Evolutionary conservation across 139 green algal species (phyloP), one percentile per base, ranked within the genome.

Genomic region (Spirogloea muscicola): DNA sequence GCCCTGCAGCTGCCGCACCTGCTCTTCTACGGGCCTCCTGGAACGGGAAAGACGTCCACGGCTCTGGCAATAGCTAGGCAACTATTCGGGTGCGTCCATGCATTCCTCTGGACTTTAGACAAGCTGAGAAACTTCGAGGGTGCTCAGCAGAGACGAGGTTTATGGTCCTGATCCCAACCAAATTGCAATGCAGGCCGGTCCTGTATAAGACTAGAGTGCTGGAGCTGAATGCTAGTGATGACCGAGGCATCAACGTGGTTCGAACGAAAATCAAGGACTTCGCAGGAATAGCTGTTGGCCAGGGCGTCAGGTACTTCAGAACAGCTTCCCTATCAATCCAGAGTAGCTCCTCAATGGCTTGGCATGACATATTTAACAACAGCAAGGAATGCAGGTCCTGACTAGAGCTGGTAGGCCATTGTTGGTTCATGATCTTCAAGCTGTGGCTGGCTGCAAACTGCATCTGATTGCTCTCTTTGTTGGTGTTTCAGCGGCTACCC

Each of bases 1-100:
- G 2, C 21, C 40, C 61, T 72, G 36, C 69, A 81, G 62, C 79
- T 98, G 61, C 94, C 94, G 0, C 94, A 99, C 73, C 77, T 98
- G 72, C 84, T 99, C 10, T 97, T 99, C 72, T 98, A 99, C 72
- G 95, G 95, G 0, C 95, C 95, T 0, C 95, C 95, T 4, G 95
- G 95, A 2, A 98, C 93, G 1, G 95, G 95, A 9, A 99, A 99
- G 81, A 99, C 95, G 0, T 93, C 93, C 0, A 96, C 91, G n/a
- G 94, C 84, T 25, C 78, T 88, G n/a, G 84, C 81, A 0, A 87
- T 88, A 10, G 68, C 58, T 9, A 48, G 65, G 25, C 72, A 88
- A 58, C 72, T 88, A 3, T 88, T 79, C 44, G 74, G 74, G 67
- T 80, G 48, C 33, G 46, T n/a, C n/a, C n/a, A 70, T n/a, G n/a